Conservation (phyloP, 306 rosid genomes). For the Mucuna pruriens region DNA sequence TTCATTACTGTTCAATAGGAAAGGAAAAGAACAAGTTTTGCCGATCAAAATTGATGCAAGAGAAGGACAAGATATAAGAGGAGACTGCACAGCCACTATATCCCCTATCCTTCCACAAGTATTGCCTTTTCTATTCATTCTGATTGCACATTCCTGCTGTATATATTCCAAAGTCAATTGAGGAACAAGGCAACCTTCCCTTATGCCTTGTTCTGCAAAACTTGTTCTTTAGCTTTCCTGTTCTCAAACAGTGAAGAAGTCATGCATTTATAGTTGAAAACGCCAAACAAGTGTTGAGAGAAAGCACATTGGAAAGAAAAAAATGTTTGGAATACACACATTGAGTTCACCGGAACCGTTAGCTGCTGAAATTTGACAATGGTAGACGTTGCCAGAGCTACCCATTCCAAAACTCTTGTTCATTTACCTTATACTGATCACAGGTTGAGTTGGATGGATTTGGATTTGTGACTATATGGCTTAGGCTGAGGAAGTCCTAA, state of each 20-base stretch:
- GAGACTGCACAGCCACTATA: neutral
- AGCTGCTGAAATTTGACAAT: neutral
- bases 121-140: neutral
- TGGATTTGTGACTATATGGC: neutral
- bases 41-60: neutral
- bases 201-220: neutral
- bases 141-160: neutral
- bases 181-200: neutral
- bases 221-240: neutral
- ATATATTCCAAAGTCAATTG: neutral
- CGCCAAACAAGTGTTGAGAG: neutral
- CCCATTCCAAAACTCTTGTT: slow-evolving; percentile 29
- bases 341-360: slow-evolving; percentile 31
- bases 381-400: slow-evolving; percentile 23
- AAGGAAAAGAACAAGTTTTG: neutral
- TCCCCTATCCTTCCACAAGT: neutral
- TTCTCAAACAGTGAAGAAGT: neutral
- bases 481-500: neutral
- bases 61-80: neutral
- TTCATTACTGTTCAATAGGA: neutral
- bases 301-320: neutral
- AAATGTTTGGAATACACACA: slow-evolving; percentile 25
- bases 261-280: neutral
- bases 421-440: neutral
- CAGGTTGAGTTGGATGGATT: neutral